A percentile compares a stretch with the other conserved stretches of the same genome.
Conservation (phyloP, 2,329 filamentous ascomycete species). For the Trichoderma breve region DNA sequence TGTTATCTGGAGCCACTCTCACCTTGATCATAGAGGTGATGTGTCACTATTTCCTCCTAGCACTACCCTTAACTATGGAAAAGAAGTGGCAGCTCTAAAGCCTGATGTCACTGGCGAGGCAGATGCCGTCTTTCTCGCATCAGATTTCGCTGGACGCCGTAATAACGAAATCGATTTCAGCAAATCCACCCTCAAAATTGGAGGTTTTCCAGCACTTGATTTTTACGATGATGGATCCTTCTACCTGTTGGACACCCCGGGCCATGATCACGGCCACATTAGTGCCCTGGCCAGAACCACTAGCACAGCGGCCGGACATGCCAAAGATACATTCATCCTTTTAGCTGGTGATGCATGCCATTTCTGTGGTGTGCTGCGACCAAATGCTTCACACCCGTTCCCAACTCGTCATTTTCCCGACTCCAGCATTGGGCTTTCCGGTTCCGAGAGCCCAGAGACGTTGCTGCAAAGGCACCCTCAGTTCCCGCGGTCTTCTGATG, state of each 20-base stretch:
- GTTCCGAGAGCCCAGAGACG: neutral
- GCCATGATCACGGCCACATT: constrained; percentile 26
- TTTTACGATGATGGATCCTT: constrained; percentile 42
- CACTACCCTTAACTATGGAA: constrained; percentile 28
- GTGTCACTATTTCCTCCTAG: constrained; percentile 26
- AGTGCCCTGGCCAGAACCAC: constrained; percentile 25
- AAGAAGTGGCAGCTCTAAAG: constrained; percentile 11
- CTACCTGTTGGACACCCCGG: constrained; percentile 38
- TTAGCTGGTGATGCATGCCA: constrained; percentile 27
- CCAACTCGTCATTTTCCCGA: neutral
- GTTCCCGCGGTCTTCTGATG: neutral
- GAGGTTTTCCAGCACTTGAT: constrained; percentile 40
- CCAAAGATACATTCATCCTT: constrained; percentile 24
- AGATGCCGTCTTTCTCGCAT: constrained; percentile 19
- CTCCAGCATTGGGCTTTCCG: neutral
- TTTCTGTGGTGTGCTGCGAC: constrained; percentile 1
- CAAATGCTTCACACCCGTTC: constrained; percentile 1
- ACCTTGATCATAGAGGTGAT: constrained; percentile 32
- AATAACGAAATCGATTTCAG: constrained; percentile 24
- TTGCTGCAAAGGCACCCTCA: neutral
- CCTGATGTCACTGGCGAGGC: constrained; percentile 22
- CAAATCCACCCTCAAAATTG: constrained; percentile 26
- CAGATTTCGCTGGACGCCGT: constrained; percentile 23
- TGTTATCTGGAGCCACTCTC: constrained; percentile 32
- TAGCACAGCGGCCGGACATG: neutral